Percentiles rank a stretch among this genome's conserved stretches.
Conservation (phyloP, 106 monocot genomes). For the Phalaenopsis equestris region DNA sequence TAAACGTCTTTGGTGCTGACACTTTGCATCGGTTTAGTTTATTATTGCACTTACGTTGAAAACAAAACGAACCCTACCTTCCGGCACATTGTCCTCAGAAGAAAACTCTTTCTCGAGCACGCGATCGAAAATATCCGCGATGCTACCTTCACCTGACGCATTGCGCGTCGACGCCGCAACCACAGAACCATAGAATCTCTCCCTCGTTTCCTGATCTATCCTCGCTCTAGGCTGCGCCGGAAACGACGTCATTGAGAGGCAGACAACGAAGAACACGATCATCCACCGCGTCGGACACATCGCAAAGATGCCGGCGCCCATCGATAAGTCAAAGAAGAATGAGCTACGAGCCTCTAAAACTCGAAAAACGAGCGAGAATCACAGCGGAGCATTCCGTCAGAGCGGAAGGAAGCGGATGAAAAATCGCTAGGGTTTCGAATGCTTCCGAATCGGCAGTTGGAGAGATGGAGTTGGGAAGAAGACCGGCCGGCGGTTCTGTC, state of each 20-base stretch:
- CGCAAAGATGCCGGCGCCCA: not conserved
- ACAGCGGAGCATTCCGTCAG: not conserved
- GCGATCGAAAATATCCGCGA: constrained; percentile 89
- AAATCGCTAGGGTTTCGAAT: not conserved
- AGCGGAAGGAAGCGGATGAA: not conserved
- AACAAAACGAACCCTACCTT: constrained; percentile 26
- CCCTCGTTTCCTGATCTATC: constrained; percentile 85
- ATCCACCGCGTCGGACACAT: too few species aligned
- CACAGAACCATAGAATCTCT: constrained; percentile 76
- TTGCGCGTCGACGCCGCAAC: constrained; percentile 13
- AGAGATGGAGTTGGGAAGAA: not conserved
- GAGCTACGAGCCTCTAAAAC: not conserved
- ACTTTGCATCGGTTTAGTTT: not conserved
- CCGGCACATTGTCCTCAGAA: constrained; percentile 55
- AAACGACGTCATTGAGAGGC: constrained; percentile 9
- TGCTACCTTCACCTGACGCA: constrained; percentile 48
- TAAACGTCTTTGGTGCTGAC: not conserved
- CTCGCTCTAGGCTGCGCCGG: constrained; percentile 22
- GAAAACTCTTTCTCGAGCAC: constrained; percentile 98
- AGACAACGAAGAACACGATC: not conserved
- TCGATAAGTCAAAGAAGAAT: not conserved
- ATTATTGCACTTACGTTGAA: not conserved
- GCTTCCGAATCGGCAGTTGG: not conserved
- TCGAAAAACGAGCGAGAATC: not conserved
- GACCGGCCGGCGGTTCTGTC: too few species aligned